A percentile compares a stretch with the other conserved stretches of the same genome.
These are phyloP conservation scores for Saitozyma sp. DNA, from an alignment of 768 basidiomycete genomes.

Conservation along the genomic window DNA sequence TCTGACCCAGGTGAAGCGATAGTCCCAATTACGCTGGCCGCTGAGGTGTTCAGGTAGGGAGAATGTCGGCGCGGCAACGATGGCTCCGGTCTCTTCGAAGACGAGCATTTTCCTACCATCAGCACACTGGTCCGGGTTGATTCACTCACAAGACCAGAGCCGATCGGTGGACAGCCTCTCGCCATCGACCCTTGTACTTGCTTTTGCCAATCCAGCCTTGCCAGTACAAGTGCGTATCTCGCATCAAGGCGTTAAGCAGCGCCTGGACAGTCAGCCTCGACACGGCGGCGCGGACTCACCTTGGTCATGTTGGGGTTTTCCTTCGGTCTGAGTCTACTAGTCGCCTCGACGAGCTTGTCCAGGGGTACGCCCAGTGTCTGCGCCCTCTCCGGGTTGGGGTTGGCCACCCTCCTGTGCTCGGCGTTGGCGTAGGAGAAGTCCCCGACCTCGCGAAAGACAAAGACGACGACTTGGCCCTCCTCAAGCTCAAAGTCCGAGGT, in stretches of 20 bases:
- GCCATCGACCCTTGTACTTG: conserved; percentile 90
- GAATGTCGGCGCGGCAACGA: conserved; percentile 94
- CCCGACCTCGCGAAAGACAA: conserved; percentile 74
- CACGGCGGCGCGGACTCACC: conserved; percentile 49
- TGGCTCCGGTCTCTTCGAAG: conserved; percentile 87
- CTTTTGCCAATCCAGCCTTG: conserved; percentile 83
- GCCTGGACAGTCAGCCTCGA: conserved; percentile 10
- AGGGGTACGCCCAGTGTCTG: conserved; percentile 57
- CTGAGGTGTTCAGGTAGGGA: conserved; percentile 90
- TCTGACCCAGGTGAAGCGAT: conserved; percentile 64
- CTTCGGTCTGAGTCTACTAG: conserved; percentile 57
- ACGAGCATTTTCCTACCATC: conserved; percentile 70
- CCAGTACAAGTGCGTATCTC: conserved; percentile 81
- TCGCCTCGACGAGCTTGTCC: conserved; percentile 58
- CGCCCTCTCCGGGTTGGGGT: conserved; percentile 55
- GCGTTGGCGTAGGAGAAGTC: conserved; percentile 41
- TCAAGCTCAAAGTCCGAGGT: conserved; percentile 63
- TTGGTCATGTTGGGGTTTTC: conserved; percentile 75
- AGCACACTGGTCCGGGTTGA: background rate
- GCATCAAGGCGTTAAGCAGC: conserved; percentile 34
- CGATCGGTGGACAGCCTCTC: conserved; percentile 88
- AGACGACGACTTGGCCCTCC: conserved; percentile 90
- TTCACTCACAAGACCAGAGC: conserved; percentile 69
- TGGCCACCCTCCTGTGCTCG: conserved; percentile 46
- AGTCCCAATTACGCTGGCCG: conserved; percentile 78